Conservation (phyloP, 176 grass and related monocot genomes). For the Cocos nucifera region DNA sequence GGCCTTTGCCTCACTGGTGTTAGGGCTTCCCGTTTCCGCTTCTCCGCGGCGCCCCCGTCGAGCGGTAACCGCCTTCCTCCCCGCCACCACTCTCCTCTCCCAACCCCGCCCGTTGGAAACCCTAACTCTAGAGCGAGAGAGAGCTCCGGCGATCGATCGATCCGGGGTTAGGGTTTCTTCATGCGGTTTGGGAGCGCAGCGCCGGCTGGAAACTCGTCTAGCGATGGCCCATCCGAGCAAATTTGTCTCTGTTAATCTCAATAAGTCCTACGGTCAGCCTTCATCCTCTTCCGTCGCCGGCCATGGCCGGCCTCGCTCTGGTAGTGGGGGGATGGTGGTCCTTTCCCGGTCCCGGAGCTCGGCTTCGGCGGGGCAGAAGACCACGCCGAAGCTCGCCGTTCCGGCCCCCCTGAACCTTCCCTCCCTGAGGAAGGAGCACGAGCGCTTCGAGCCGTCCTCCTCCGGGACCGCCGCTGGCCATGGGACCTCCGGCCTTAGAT, state of each 20-base stretch:
- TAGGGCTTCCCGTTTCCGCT: too few species aligned
- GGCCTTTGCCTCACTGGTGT: too few species aligned
- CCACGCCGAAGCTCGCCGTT: constrained; percentile 70
- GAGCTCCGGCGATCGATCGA: too few species aligned
- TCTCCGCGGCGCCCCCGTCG: too few species aligned
- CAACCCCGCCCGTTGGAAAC: too few species aligned
- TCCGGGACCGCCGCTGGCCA: constrained; percentile 23
- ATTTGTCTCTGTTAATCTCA: constrained; percentile 78
- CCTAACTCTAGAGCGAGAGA: too few species aligned
- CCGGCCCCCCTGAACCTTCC: constrained; percentile 92
- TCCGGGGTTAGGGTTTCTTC: too few species aligned
- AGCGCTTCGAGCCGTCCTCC: constrained; percentile 60
- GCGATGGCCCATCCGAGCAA: constrained; percentile 79
- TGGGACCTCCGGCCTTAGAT: constrained; percentile 25
- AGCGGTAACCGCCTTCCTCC: too few species aligned
- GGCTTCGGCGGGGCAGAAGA: constrained; percentile 24
- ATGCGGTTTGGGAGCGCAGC: too few species aligned
- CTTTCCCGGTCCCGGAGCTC: constrained; percentile 68
- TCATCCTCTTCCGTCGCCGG: constrained; percentile 9
- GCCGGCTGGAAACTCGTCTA: background rate
- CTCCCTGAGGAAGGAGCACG: constrained; percentile 85
- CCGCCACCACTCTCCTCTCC: too few species aligned
- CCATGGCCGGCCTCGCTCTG: constrained; percentile 18
- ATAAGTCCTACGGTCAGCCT: constrained; percentile 67
- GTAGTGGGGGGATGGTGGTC: constrained; percentile 47